These are phyloP conservation scores for Eimeria mitis DNA, from an alignment of 169 alveolate species.

Conservation along the genomic window DNA sequence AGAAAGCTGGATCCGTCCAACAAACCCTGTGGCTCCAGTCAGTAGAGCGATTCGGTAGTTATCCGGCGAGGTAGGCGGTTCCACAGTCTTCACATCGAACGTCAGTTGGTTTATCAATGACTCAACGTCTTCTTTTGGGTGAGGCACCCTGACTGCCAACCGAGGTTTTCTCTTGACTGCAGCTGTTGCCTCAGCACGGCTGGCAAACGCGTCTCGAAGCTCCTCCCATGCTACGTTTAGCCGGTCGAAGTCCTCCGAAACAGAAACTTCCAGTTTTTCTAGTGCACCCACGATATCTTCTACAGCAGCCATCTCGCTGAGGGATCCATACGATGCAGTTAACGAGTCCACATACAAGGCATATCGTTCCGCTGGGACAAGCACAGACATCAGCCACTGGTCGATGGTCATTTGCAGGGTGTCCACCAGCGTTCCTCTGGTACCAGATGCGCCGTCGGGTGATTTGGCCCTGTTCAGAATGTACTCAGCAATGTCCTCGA, in stretches of 20 bases:
- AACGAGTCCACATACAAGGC: slow-evolving; percentile 84
- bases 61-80: slow-evolving; percentile 81
- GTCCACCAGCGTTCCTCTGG: slow-evolving; percentile 38
- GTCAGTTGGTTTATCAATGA: slow-evolving; percentile 48
- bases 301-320: slow-evolving; percentile 82
- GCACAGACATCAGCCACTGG: slow-evolving; percentile 85
- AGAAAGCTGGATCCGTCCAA: slow-evolving; percentile 86
- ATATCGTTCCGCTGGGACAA: slow-evolving; percentile 86
- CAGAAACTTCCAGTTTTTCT: slow-evolving; percentile 84
- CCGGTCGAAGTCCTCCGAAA: slow-evolving; percentile 83
- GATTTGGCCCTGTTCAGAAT: slow-evolving; percentile 71
- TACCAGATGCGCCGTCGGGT: slow-evolving; percentile 31
- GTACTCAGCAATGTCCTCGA: slow-evolving; percentile 83
- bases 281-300: slow-evolving; percentile 85
- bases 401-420: slow-evolving; percentile 82
- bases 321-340: slow-evolving; percentile 79
- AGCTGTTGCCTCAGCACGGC: slow-evolving; percentile 47
- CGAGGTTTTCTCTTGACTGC: slow-evolving; percentile 36
- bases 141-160: slow-evolving; percentile 64
- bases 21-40: slow-evolving; percentile 88
- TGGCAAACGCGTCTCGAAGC: slow-evolving; percentile 74
- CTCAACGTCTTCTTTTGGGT: slow-evolving; percentile 86
- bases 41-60: slow-evolving; percentile 83
- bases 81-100: slow-evolving; percentile 79
- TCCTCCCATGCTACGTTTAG: slow-evolving; percentile 86